These are phyloP conservation scores for Medicago arabica DNA, from an alignment of 306 rosid genomes.

Conservation along the genomic window DNA sequence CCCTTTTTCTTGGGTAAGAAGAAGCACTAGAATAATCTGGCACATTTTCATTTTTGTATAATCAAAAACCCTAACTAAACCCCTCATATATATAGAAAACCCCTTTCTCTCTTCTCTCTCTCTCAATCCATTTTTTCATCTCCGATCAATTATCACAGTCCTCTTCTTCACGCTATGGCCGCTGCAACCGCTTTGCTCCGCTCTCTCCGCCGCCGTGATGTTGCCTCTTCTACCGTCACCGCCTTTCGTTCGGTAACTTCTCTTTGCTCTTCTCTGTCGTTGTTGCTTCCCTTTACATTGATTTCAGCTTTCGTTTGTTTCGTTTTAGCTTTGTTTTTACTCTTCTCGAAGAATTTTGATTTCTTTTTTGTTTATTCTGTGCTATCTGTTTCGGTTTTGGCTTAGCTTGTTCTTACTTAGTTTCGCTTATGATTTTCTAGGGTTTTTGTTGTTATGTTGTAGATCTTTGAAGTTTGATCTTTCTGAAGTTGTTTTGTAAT, in stretches of 20 bases:
- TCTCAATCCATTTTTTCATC: not conserved
- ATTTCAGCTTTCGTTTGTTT: not conserved
- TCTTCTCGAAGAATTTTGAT: not conserved
- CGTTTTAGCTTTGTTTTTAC: not conserved
- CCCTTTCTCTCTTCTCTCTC: not conserved
- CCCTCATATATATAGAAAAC: not conserved
- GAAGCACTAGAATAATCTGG: constrained; percentile 49
- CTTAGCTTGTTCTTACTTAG: not conserved
- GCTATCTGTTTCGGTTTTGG: not conserved
- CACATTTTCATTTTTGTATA: not conserved
- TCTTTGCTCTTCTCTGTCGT: not conserved
- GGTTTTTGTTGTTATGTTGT: not conserved
- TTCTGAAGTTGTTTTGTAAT: not conserved
- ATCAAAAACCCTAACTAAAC: constrained; percentile 49
- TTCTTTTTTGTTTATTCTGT: constrained; percentile 7
- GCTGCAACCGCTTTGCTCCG: constrained; percentile 58
- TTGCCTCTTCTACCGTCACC: constrained; percentile 56
- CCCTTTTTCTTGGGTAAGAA: not conserved
- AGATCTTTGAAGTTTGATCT: not conserved
- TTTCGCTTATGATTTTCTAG: not conserved
- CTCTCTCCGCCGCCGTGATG: constrained; percentile 61
- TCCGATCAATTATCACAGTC: not conserved
- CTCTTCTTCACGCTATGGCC: constrained; percentile 47
- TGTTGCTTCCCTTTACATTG: not conserved
- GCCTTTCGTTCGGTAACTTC: constrained; percentile 67